phyloP scores from a whole-genome alignment of 257 asterid genomes.

The Nicotiana knightiana region DNA sequence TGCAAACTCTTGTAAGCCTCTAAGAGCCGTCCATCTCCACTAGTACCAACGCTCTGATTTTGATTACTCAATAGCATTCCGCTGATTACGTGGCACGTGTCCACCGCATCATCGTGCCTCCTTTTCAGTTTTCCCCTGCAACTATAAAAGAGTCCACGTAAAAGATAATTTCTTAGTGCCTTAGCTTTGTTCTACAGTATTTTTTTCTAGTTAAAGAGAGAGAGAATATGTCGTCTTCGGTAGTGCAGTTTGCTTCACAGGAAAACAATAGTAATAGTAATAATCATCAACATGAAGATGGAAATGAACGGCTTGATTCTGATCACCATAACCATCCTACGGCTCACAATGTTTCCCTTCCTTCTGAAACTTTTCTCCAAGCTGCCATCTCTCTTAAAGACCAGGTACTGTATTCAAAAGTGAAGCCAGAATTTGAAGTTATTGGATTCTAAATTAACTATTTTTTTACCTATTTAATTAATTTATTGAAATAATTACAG shows the following conservation, averaged over 20 bases:
- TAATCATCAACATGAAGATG: constrained; percentile 30
- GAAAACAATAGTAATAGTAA: constrained; percentile 25
- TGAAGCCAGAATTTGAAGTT: too few species aligned
- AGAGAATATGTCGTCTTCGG: constrained; percentile 41
- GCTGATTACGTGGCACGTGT: constrained; percentile 14
- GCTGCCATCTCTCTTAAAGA: constrained; percentile 66
- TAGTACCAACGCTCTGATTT: neutral
- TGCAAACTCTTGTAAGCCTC: neutral
- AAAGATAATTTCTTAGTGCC: neutral
- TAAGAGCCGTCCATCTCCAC: neutral
- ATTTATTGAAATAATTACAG: too few species aligned
- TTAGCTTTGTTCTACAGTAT: neutral
- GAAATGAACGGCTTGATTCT: constrained; percentile 35
- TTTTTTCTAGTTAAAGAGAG: neutral
- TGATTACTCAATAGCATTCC: neutral
- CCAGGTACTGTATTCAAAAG: constrained; percentile 23
- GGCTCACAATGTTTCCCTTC: constrained; percentile 30
- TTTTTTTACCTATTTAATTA: too few species aligned
- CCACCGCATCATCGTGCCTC: neutral
- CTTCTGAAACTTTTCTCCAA: constrained; percentile 38
- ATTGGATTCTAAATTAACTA: too few species aligned
- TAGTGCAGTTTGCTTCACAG: constrained; percentile 39
- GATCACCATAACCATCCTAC: constrained; percentile 26
- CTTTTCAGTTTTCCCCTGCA: neutral
- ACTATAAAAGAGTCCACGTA: neutral